These are phyloP conservation scores for Fusarium sp. DNA, from an alignment of 2,329 filamentous ascomycete species.

Conservation along the genomic window DNA sequence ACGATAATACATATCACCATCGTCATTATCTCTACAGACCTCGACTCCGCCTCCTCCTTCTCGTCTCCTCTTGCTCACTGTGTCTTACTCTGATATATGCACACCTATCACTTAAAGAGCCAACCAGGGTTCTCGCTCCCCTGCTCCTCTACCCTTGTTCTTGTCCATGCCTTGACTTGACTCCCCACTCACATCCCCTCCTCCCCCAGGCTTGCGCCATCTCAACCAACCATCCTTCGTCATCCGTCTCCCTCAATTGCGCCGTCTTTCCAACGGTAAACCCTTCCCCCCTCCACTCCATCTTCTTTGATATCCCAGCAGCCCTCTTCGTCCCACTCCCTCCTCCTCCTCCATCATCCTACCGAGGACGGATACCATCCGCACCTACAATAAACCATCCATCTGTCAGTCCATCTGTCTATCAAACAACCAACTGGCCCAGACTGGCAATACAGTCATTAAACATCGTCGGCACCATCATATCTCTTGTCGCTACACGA, in stretches of 20 bases:
- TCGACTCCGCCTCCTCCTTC: constrained; percentile 24
- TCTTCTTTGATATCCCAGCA: constrained; percentile 44
- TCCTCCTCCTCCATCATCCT: constrained; percentile 43
- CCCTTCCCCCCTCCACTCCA: constrained; percentile 43
- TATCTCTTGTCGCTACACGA: constrained; percentile 18
- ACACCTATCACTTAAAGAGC: constrained; percentile 22
- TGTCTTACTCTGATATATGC: constrained; percentile 38
- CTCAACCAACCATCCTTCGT: constrained; percentile 54
- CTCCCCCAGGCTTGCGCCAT: constrained; percentile 50
- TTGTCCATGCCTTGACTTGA: constrained; percentile 38
- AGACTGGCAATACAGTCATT: constrained; percentile 25
- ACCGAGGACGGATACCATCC: constrained; percentile 37
- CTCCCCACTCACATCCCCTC: constrained; percentile 36
- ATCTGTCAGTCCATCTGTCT: constrained; percentile 31
- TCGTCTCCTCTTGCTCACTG: constrained; percentile 23
- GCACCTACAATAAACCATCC: constrained; percentile 38
- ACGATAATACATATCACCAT: constrained; percentile 18
- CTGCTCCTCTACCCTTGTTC: constrained; percentile 41
- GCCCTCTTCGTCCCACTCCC: constrained; percentile 46
- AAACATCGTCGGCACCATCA: constrained; percentile 37
- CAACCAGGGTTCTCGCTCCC: constrained; percentile 37
- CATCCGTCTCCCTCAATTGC: constrained; percentile 53
- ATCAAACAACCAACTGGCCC: constrained; percentile 37
- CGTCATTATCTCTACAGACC: constrained; percentile 22
- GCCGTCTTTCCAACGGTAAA: constrained; percentile 49